Conservation (phyloP, 164 flowering plant species). For the Magnolia changhungtana region DNA sequence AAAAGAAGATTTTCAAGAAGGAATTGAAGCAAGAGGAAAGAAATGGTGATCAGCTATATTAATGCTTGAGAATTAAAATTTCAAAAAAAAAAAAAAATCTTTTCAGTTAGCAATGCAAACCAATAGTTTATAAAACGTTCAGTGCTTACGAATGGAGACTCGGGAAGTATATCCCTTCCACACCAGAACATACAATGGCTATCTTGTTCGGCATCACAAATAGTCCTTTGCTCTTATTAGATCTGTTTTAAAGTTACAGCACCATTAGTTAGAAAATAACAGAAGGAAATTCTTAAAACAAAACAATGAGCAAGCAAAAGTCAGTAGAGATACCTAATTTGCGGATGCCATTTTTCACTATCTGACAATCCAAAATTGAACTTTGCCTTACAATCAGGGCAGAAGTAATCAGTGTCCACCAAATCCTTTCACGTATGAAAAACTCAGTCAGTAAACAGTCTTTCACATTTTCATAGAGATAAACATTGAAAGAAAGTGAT, state of each 20-base stretch:
- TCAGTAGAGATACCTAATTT: conserved; percentile 34
- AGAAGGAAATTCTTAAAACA: background rate
- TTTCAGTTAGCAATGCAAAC: no score
- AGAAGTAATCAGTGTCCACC: conserved; percentile 68
- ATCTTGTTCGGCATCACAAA: conserved; percentile 41
- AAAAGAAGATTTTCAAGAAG: no score
- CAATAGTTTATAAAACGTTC: background rate
- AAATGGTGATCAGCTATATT: no score
- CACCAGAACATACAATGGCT: conserved; percentile 72
- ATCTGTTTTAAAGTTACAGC: conserved; percentile 31
- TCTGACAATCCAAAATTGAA: conserved; percentile 72
- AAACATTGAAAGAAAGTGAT: background rate
- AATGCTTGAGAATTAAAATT: no score
- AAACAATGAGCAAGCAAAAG: background rate
- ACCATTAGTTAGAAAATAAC: conserved; percentile 5
- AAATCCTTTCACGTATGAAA: conserved; percentile 45
- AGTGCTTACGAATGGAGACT: conserved; percentile 70
- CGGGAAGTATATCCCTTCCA: conserved; percentile 81
- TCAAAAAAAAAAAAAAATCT: no score
- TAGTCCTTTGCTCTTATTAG: conserved; percentile 22
- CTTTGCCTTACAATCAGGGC: conserved; percentile 89
- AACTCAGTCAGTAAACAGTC: conserved; percentile 14
- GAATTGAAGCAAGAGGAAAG: no score
- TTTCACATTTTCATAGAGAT: background rate
- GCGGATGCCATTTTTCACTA: conserved; percentile 29